Conservation (phyloP, 176 grass and related monocot genomes). For the Urochloa ruziziensis region DNA sequence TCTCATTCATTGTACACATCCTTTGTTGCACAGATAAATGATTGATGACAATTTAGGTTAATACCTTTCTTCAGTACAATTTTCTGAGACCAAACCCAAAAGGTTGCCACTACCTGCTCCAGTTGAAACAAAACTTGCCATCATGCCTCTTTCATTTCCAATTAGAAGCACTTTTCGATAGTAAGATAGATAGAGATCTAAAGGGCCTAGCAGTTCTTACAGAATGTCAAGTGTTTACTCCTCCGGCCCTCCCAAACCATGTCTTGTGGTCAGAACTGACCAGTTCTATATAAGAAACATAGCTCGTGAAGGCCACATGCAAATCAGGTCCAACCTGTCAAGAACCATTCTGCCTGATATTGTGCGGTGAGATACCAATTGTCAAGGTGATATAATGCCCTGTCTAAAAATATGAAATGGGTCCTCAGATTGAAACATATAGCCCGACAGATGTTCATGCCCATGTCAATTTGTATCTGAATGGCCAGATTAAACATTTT, state of each 20-base stretch:
- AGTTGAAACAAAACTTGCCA: neutral
- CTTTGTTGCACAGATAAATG: neutral
- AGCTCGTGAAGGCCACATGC: neutral
- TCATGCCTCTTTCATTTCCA: neutral
- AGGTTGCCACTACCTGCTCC: neutral
- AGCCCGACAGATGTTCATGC: neutral
- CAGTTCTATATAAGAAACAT: neutral
- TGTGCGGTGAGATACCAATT: neutral
- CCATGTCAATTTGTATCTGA: neutral
- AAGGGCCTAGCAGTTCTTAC: neutral
- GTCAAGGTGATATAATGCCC: neutral
- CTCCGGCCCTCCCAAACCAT: neutral
- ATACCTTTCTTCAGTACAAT: too few relatives aligned
- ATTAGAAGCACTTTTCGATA: too few relatives aligned
- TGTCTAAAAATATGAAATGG: neutral
- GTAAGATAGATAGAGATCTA: too few relatives aligned
- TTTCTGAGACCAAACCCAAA: too few relatives aligned
- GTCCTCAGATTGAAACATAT: neutral
- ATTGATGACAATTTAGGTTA: neutral
- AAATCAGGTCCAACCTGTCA: slow-evolving; percentile 1
- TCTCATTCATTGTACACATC: neutral
- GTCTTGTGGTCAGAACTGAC: neutral
- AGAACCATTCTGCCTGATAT: neutral
- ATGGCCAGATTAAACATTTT: neutral
- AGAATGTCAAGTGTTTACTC: neutral